phyloP scores from a whole-genome alignment of 306 rosid genomes.

The Cicer chorassanicum region DNA sequence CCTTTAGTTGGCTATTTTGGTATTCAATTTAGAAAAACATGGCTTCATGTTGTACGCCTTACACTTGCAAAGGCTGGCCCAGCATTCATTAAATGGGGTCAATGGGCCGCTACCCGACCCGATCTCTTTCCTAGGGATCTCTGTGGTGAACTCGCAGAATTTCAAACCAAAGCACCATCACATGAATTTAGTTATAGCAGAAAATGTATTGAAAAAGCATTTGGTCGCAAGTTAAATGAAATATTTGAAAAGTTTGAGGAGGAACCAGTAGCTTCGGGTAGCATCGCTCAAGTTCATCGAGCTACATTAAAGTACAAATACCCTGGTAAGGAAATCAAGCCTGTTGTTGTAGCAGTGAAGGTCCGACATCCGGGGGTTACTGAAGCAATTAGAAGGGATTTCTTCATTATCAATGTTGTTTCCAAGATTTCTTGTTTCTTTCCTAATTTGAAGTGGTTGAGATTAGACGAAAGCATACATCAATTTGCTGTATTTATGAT shows the following conservation, averaged over 20 bases:
- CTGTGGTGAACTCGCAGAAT: slow-evolving; percentile 70
- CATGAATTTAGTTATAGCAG: slow-evolving; percentile 69
- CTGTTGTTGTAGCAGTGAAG: slow-evolving; percentile 76
- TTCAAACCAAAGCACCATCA: slow-evolving; percentile 75
- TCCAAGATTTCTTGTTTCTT: slow-evolving; percentile 59
- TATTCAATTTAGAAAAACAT: slow-evolving; percentile 60
- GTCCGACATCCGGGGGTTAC: slow-evolving; percentile 86
- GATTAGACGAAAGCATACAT: slow-evolving; percentile 74
- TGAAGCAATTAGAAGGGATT: slow-evolving; percentile 81
- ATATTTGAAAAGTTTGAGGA: slow-evolving; percentile 75
- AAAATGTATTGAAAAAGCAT: slow-evolving; percentile 69
- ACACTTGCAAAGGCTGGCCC: slow-evolving; percentile 82
- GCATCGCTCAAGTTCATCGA: slow-evolving; percentile 87
- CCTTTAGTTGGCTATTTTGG: slow-evolving; percentile 66
- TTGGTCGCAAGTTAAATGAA: slow-evolving; percentile 65
- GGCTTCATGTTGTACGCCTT: slow-evolving; percentile 64
- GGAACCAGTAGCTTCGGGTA: slow-evolving; percentile 85
- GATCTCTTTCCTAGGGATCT: slow-evolving; percentile 82
- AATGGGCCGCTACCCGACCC: slow-evolving; percentile 89
- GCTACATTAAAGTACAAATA: slow-evolving; percentile 70
- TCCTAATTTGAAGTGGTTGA: slow-evolving; percentile 71
- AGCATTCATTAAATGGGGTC: slow-evolving; percentile 89
- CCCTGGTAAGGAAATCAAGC: slow-evolving; percentile 69
- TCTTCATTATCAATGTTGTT: slow-evolving; percentile 58
- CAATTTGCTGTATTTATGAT: slow-evolving; percentile 78